These are phyloP conservation scores for Entomortierella parvispora DNA, from an alignment of 192 early-diverging fungal genomes.

Conservation along the genomic window DNA sequence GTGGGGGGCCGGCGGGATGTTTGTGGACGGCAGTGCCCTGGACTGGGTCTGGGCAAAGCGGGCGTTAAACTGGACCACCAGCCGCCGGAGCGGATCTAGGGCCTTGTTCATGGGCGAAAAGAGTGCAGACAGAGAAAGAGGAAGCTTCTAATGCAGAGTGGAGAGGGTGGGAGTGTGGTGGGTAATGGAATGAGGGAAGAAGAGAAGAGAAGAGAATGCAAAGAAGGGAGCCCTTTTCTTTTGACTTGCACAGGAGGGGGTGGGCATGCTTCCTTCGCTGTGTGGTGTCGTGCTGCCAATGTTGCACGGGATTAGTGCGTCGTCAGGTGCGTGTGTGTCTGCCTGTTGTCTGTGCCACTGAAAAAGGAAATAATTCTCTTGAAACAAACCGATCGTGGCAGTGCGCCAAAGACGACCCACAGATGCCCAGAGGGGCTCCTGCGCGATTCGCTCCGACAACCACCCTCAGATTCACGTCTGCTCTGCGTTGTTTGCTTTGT, in stretches of 20 bases:
- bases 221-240: background rate
- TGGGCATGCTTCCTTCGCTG: no score
- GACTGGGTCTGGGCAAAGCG: constrained; percentile 41
- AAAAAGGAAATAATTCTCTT: constrained; percentile 1
- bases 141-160: background rate
- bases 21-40: constrained; percentile 39
- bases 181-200: background rate
- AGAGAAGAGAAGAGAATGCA: background rate
- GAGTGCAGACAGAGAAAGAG: background rate
- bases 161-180: background rate
- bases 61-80: constrained; percentile 52
- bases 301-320: no score
- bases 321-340: no score
- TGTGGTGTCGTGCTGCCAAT: no score
- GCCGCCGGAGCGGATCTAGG: constrained; percentile 50
- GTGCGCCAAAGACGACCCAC: no score
- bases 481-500: no score
- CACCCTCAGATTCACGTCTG: no score
- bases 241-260: no score
- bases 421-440: no score
- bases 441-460: no score
- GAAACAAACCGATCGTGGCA: no score
- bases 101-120: constrained; percentile 39
- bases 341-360: background rate
- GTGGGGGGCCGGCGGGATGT: constrained; percentile 27